A percentile compares a stretch with the other conserved stretches of the same genome.
These are phyloP conservation scores for Torulaspora indica DNA, from an alignment of 805 yeast species.

Conservation along the genomic window DNA sequence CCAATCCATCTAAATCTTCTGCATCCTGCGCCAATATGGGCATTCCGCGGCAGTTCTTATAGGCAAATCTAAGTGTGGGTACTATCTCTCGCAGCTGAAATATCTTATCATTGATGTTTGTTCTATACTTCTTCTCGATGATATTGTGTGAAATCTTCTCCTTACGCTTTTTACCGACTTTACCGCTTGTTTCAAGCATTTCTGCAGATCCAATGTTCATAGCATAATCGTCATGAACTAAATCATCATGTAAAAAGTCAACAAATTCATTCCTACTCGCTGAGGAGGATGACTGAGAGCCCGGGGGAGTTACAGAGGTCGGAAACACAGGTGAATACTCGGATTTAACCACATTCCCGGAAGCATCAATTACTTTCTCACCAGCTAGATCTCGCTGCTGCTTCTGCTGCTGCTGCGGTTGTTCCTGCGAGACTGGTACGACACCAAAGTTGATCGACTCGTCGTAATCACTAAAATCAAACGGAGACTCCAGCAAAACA, in stretches of 20 bases:
- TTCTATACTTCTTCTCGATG: constrained; percentile 67
- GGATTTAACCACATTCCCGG: constrained; percentile 6
- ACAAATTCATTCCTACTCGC: background rate
- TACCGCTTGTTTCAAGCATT: constrained; percentile 10
- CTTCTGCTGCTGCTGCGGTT: constrained; percentile 1
- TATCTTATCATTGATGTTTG: constrained; percentile 66
- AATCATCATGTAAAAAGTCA: constrained; percentile 6
- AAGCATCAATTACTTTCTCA: background rate
- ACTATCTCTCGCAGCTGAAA: constrained; percentile 59
- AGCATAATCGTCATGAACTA: constrained; percentile 14
- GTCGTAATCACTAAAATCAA: constrained; percentile 14
- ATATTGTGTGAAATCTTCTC: constrained; percentile 62
- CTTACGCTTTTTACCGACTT: constrained; percentile 36
- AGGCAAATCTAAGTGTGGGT: constrained; percentile 52
- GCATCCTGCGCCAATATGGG: constrained; percentile 56
- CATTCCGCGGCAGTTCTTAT: constrained; percentile 43
- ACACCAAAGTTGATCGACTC: constrained; percentile 5
- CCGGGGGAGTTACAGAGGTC: constrained; percentile 1
- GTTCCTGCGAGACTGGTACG: background rate
- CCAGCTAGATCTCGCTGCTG: background rate
- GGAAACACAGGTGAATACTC: constrained; percentile 7
- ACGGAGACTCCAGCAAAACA: constrained; percentile 7
- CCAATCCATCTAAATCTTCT: constrained; percentile 60
- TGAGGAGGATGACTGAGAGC: background rate
- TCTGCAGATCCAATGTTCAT: constrained; percentile 3